A percentile compares a stretch with the other conserved stretches of the same genome.
Conservation (phyloP, 768 basidiomycete genomes). For the Phanerochaete sordida region DNA sequence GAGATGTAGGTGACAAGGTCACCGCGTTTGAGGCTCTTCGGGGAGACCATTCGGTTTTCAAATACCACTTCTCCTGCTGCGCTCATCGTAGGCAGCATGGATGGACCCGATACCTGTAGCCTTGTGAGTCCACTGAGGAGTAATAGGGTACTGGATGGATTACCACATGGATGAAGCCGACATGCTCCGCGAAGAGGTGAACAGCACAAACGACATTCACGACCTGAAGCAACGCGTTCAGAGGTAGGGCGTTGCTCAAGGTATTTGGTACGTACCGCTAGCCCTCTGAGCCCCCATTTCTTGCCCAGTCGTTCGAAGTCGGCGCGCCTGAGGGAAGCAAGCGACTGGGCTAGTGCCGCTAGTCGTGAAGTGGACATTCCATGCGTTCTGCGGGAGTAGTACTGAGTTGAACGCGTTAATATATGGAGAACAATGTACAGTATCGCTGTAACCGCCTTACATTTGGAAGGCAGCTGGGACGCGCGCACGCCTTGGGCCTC, state of each 20-base stretch:
- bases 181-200: slow-evolving; percentile 62
- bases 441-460: not conserved
- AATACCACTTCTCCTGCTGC: slow-evolving; percentile 55
- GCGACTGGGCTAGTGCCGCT: not conserved
- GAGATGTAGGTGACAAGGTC: slow-evolving; percentile 74
- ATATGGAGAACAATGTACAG: not conserved
- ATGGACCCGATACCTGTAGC: slow-evolving; percentile 63
- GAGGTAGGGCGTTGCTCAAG: not conserved
- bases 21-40: slow-evolving; percentile 57
- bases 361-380: slow-evolving; percentile 8
- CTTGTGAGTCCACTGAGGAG: not conserved
- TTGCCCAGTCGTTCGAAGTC: slow-evolving; percentile 4
- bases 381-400: not conserved
- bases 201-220: slow-evolving; percentile 52
- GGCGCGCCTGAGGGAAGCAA: not conserved
- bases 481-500: too few species aligned
- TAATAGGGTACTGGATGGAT: slow-evolving; percentile 15
- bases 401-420: not conserved
- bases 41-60: slow-evolving; percentile 58
- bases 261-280: not conserved
- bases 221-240: slow-evolving; percentile 32
- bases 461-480: too few species aligned
- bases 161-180: slow-evolving; percentile 55
- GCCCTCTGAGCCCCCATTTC: slow-evolving; percentile 11
- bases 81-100: slow-evolving; percentile 78